Percentiles rank a stretch among this genome's conserved stretches.
phyloP scores from a whole-genome alignment of 352 stramenopile genomes.

The Peronosclerospora sorghi region DNA sequence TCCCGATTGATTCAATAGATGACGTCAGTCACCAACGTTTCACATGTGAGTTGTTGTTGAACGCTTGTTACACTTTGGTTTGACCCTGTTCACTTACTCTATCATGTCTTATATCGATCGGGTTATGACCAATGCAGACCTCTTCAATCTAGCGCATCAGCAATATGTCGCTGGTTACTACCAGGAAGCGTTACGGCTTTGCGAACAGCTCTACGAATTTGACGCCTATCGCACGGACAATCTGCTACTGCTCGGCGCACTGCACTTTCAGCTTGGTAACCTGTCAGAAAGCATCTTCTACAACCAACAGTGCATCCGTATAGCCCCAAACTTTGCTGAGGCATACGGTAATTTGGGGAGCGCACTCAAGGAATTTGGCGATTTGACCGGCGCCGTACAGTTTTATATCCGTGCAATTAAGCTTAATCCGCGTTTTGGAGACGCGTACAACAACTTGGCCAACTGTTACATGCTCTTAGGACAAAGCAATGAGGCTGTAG shows the following conservation, averaged over 20 bases:
- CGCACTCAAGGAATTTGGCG: slow-evolving; percentile 89
- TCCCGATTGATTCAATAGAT: slow-evolving; percentile 14
- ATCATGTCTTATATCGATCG: no score
- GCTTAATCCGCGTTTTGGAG: slow-evolving; percentile 83
- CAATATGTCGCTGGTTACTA: slow-evolving; percentile 86
- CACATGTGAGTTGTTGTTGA: slow-evolving; percentile 38
- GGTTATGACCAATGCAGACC: slow-evolving; percentile 25
- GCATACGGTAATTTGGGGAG: slow-evolving; percentile 92
- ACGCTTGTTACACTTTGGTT: not conserved
- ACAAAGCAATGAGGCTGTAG: slow-evolving; percentile 79
- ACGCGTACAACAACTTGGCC: slow-evolving; percentile 90
- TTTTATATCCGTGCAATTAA: slow-evolving; percentile 92
- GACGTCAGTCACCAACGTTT: slow-evolving; percentile 53
- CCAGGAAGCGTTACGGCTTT: slow-evolving; percentile 67
- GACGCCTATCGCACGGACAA: slow-evolving; percentile 86
- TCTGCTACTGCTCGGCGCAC: slow-evolving; percentile 85
- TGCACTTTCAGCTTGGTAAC: slow-evolving; percentile 91
- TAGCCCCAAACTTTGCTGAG: slow-evolving; percentile 88
- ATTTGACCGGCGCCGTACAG: slow-evolving; percentile 81
- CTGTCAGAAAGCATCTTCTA: slow-evolving; percentile 90
- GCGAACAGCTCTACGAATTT: slow-evolving; percentile 83
- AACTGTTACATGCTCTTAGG: slow-evolving; percentile 88
- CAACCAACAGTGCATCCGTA: slow-evolving; percentile 90
- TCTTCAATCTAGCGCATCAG: slow-evolving; percentile 70
- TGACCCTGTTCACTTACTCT: not conserved